Base-by-base conservation (phyloP, 2,329 filamentous ascomycete genomes). In the Decorospora gaudefroyi region DNA sequence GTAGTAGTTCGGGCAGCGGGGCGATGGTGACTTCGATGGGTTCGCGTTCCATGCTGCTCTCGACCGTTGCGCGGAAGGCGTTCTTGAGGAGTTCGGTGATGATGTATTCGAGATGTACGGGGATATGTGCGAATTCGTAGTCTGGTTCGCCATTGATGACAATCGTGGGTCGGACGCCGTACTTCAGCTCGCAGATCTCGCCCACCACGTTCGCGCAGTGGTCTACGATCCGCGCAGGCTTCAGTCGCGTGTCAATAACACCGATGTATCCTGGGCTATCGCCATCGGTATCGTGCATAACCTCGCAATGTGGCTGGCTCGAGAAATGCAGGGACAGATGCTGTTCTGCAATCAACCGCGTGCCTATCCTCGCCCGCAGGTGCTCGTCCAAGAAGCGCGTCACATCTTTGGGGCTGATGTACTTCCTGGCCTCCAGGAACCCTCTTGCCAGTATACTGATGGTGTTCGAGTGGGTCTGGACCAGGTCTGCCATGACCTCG, bases 41-140 rank as follows among this genome's bases (percentile, higher is more conserved):
- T 54, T 95, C 87, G 28, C 81, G 79, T 57, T 87, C 86, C 62
- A 82, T 85, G n/a, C 84, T 84, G 45, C 81, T 85, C 71, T 99
- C 93, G 7, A 97, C 85, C 0, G 90, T 95, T 3, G 93, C 92
- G 29, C 93, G 84, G 74, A 97, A 99, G 1, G 91, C 89, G 65
- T 99, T 99, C 72, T 99, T 99, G 46, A 99, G 80, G 1, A 99
- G 79, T 71, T 99, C 93, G 0, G 92, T 99, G 53, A 96, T 82
- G 54, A 99, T 96, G 70, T 99, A 99, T 72, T 97, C 92, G 16
- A 99, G 80, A 70, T 99, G 93, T 68, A 95, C 93, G 10, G 93
- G 93, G 6, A 99, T 86, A 64, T 95, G 93, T 13, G 92, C 90
- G 65, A 99, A 95, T 0, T 84, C 86, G n/a, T 91, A 90, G 37